These are phyloP conservation scores for Pestalotiopsis sp. DNA, from an alignment of 2,329 filamentous ascomycete species.

Conservation along the genomic window DNA sequence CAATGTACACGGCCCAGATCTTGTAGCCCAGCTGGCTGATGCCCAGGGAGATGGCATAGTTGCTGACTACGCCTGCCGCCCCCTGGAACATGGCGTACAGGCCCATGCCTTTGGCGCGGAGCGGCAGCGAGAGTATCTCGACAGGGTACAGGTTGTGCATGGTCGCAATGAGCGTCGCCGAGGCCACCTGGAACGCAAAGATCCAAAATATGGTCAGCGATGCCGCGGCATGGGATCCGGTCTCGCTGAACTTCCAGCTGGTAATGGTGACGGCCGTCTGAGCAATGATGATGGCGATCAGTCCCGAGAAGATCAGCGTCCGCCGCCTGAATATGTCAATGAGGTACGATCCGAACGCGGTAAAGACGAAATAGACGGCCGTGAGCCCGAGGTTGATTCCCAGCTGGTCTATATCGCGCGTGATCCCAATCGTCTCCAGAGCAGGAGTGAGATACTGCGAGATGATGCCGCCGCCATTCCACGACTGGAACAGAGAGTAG, in stretches of 20 bases:
- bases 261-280: constrained; percentile 49
- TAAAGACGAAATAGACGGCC: constrained; percentile 48
- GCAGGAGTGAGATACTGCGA: constrained; percentile 42
- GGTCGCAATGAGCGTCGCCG: constrained; percentile 45
- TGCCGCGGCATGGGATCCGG: constrained; percentile 34
- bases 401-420: constrained; percentile 36
- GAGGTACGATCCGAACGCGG: constrained; percentile 42
- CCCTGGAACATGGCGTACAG: constrained; percentile 47
- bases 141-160: constrained; percentile 51
- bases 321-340: constrained; percentile 44
- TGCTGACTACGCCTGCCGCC: constrained; percentile 43
- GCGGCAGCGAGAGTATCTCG: constrained; percentile 43
- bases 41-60: constrained; percentile 49
- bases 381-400: constrained; percentile 46
- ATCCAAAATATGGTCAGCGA: constrained; percentile 48
- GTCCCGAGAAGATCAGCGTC: constrained; percentile 45
- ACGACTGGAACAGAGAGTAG: constrained; percentile 49
- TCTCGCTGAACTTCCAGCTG: constrained; percentile 44
- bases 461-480: constrained; percentile 50
- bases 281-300: constrained; percentile 44
- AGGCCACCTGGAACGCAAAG: constrained; percentile 50
- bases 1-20: constrained; percentile 53
- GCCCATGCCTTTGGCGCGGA: constrained; percentile 48
- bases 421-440: constrained; percentile 44
- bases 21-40: constrained; percentile 50